Percentiles rank a stretch among this genome's conserved stretches.
These are phyloP conservation scores for Scutellaria baicalensis DNA, from an alignment of 257 asterid genomes.

Conservation along the genomic window DNA sequence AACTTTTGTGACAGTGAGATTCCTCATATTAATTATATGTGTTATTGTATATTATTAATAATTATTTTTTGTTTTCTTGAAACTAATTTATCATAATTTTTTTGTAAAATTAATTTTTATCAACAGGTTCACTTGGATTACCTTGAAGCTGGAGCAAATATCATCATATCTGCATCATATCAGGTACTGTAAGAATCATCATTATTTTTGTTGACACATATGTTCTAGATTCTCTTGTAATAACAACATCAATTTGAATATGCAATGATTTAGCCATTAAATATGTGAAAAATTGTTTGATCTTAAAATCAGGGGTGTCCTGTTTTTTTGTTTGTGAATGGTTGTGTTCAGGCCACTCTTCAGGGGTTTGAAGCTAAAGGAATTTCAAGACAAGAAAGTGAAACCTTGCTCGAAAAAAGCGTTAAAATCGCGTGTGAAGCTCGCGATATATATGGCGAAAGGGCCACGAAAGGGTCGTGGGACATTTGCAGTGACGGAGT, in stretches of 20 bases:
- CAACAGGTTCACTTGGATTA: conserved; percentile 71
- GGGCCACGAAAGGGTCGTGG: conserved; percentile 44
- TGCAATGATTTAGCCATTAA: neutral
- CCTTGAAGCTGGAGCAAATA: conserved; percentile 79
- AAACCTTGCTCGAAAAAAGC: conserved; percentile 50
- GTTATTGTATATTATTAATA: neutral
- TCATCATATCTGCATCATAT: conserved; percentile 70
- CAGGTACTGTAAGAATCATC: conserved; percentile 36
- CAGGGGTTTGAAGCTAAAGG: conserved; percentile 88
- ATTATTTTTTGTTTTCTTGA: neutral
- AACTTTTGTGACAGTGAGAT: too few species aligned
- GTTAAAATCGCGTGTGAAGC: conserved; percentile 74
- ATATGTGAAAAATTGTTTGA: neutral
- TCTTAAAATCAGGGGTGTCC: neutral
- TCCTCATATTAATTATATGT: too few species aligned
- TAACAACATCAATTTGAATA: too few species aligned
- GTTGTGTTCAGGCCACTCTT: conserved; percentile 73
- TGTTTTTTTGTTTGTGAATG: neutral
- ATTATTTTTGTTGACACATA: too few species aligned
- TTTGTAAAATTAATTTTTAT: too few species aligned
- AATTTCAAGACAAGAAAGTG: conserved; percentile 48
- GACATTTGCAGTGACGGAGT: conserved; percentile 22
- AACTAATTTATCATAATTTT: too few species aligned
- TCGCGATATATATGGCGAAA: conserved; percentile 43
- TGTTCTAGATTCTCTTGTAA: too few species aligned